Evolutionary conservation across 371 early-diverging fungal genomes (phyloP).

Genomic region (Syncephalastrum racemosum): DNA sequence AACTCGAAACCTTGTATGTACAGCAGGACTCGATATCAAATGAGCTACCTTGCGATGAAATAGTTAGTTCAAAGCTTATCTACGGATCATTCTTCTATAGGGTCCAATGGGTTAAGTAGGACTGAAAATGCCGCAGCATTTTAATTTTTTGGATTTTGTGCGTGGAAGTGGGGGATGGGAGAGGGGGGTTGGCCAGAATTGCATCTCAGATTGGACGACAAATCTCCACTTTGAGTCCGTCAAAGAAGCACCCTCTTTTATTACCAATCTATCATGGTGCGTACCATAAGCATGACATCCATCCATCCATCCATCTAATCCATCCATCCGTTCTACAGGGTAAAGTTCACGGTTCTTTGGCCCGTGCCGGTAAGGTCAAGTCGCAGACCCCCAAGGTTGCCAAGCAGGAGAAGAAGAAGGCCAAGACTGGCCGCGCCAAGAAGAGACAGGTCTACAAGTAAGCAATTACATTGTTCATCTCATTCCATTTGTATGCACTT

Average conservation of each 20-base stretch:
- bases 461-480: conserved; percentile 7
- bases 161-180: not conserved
- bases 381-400: conserved; percentile 99
- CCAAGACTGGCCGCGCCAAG: conserved; percentile 94
- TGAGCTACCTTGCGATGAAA: too few species aligned
- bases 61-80: not conserved
- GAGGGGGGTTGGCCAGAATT: not conserved
- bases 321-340: conserved; percentile 61
- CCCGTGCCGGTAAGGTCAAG: conserved; percentile 99
- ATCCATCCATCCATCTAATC: conserved; percentile 13
- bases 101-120: not conserved
- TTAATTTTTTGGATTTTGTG: not conserved
- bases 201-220: not conserved
- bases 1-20: too few species aligned
- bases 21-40: too few species aligned
- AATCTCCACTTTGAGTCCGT: too few species aligned
- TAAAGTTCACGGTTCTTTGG: conserved; percentile 99
- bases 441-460: conserved; percentile 96
- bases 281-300: conserved; percentile 8
- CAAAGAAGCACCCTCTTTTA: conserved; percentile 6
- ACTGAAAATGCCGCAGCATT: not conserved
- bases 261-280: conserved; percentile 31
- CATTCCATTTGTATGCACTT: not conserved
- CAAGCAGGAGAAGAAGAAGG: conserved; percentile 96
- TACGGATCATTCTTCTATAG: not conserved